Evolutionary conservation across 805 yeast genomes (phyloP).

Genomic region (Osmozyma mogii): DNA sequence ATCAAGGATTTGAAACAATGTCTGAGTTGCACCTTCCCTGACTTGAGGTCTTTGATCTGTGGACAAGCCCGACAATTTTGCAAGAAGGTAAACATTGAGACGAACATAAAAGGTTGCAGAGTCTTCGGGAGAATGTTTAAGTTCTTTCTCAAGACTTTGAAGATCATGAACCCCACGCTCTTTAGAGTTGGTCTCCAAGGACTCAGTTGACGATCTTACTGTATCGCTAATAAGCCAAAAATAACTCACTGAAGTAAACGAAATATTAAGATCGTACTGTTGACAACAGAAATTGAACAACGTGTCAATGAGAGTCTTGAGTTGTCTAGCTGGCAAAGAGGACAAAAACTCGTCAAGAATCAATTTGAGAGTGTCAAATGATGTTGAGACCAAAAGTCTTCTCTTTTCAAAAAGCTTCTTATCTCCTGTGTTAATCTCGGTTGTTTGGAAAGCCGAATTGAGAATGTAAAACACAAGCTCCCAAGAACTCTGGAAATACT

Average conservation of each 20-base stretch:
- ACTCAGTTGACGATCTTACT: no score
- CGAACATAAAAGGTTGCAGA: slow-evolving; percentile 18
- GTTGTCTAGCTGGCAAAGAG: slow-evolving; percentile 57
- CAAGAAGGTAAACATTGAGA: slow-evolving; percentile 52
- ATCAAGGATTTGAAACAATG: slow-evolving; percentile 62
- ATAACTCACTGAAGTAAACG: slow-evolving; percentile 85
- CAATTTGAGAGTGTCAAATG: slow-evolving; percentile 77
- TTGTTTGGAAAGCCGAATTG: slow-evolving; percentile 56
- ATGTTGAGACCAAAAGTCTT: slow-evolving; percentile 47
- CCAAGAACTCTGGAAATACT: slow-evolving; percentile 60
- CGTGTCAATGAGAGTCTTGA: slow-evolving; percentile 61
- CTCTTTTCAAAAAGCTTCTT: slow-evolving; percentile 39
- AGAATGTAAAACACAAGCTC: slow-evolving; percentile 55
- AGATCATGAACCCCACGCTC: no score
- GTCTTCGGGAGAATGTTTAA: no score
- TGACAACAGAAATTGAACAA: slow-evolving; percentile 68
- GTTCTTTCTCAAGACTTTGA: no score
- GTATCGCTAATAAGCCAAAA: slow-evolving; percentile 91
- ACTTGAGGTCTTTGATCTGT: slow-evolving; percentile 68
- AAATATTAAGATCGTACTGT: slow-evolving; percentile 66
- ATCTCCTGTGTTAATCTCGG: slow-evolving; percentile 12
- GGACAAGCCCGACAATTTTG: slow-evolving; percentile 55
- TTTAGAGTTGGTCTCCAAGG: no score
- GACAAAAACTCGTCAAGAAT: slow-evolving; percentile 80
- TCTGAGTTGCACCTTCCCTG: slow-evolving; percentile 83